Conservation (phyloP, 1,284 basidiomycete species). For the Boletus hoseneyae region DNA sequence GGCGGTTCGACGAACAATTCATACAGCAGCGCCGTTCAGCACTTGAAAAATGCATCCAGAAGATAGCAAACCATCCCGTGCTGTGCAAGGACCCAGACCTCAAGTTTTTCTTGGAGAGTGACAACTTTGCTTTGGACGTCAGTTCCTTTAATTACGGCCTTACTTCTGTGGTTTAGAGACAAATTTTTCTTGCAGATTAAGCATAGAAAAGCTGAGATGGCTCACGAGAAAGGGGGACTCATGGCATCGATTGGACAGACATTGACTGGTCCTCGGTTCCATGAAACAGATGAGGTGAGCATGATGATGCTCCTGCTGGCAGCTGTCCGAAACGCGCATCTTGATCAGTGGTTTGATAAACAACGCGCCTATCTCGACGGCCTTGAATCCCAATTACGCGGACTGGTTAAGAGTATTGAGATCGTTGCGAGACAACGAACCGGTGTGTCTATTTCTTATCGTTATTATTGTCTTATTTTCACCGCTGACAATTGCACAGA, state of each 20-base stretch:
- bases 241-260: conserved; percentile 79
- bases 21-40: conserved; percentile 80
- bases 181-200: conserved; percentile 60
- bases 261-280: conserved; percentile 79
- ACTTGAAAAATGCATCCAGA: conserved; percentile 86
- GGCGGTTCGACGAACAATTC: conserved; percentile 86
- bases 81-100: conserved; percentile 82
- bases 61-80: conserved; percentile 86
- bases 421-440: conserved; percentile 75
- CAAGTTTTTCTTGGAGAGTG: conserved; percentile 84
- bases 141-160: conserved; percentile 25
- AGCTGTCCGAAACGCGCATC: neutral
- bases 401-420: conserved; percentile 84
- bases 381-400: conserved; percentile 85
- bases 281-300: conserved; percentile 87
- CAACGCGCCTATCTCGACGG: conserved; percentile 85
- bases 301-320: neutral
- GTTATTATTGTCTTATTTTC: neutral
- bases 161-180: neutral
- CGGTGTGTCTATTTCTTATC: conserved; percentile 40
- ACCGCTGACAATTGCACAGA: conserved; percentile 42
- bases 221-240: conserved; percentile 72
- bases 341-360: conserved; percentile 83
- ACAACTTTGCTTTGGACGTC: conserved; percentile 81
- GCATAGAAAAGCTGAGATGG: conserved; percentile 74